Evolutionary conservation across 176 grass and related monocot genomes (phyloP).

Genomic region (sorghum (Sorghum bicolor)): Sorghum_bicolor_NCBIv3 NC_012873.2:66644501-66645000

Average conservation of each 20-base stretch:
- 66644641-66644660: conserved; percentile 50
- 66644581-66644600: conserved; percentile 51
- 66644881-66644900: conserved; percentile 78
- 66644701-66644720: conserved; percentile 63
- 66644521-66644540: conserved; percentile 63
- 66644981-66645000: conserved; percentile 52
- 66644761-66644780: conserved; percentile 46
- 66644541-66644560: conserved; percentile 47
- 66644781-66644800: conserved; percentile 46
- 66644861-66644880: conserved; percentile 79
- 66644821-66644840: conserved; percentile 56
- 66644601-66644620: conserved; percentile 54
- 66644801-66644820: conserved; percentile 44
- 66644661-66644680: conserved; percentile 50
- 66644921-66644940: conserved; percentile 70
- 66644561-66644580: conserved; percentile 45
- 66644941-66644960: conserved; percentile 53
- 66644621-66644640: conserved; percentile 48
- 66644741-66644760: conserved; percentile 46
- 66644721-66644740: conserved; percentile 50
- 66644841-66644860: conserved; percentile 78
- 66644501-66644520: conserved; percentile 55
- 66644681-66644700: conserved; percentile 52
- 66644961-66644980: conserved; percentile 51
- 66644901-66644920: conserved; percentile 66